Base-by-base conservation (phyloP, 768 basidiomycete species). In the Exidia glandulosa region DNA sequence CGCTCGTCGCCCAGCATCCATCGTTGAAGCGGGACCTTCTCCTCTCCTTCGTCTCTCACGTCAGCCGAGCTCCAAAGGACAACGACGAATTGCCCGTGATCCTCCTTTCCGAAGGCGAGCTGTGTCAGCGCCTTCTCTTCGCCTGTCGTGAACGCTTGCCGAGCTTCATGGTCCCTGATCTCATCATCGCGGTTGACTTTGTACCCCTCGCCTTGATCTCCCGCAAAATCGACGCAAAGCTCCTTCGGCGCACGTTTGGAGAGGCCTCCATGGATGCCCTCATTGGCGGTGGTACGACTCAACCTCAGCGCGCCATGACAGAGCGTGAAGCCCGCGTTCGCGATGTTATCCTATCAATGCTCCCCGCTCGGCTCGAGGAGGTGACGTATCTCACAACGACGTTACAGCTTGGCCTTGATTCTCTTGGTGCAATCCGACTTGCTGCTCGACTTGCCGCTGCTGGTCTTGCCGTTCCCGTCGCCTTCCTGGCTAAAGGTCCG, bases 101-200 rank as follows among this genome's bases (percentile, higher is more conserved):
- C 5, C 73, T 77, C 29, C 76, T 75, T 60, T 70, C 70, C 68
- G 29, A 68, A 55, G 29, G 70, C 71, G 48, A 63, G 19, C 70
- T 79, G 60, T 66, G 73, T 54, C 61, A 59, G n/a, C 41, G 37
- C 19, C 60, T 74, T 19, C 65, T 61, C 54, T 65, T 57, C 7
- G 71, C 71, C 13, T 78, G 76, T 61, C 74, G 77, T 36, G 63
- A 61, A 5, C 74, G 78, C 63, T 68, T 81, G 0, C 73, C 80
- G 4, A 74, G 72, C 55, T 81, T 81, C 62, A 80, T 80, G 79
- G 74, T 79, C 5, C 80, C 80, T 9, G 73, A 75, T 59, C 77
- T 79, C 65, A 72, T 81, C 57, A 70, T 81, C 32, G 76, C 79
- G 6, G 68, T 81, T n/a, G 70, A 66, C 60, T 80, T 74, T 70